Conservation (phyloP, 164 flowering plant genomes). For the Piper longum region DNA sequence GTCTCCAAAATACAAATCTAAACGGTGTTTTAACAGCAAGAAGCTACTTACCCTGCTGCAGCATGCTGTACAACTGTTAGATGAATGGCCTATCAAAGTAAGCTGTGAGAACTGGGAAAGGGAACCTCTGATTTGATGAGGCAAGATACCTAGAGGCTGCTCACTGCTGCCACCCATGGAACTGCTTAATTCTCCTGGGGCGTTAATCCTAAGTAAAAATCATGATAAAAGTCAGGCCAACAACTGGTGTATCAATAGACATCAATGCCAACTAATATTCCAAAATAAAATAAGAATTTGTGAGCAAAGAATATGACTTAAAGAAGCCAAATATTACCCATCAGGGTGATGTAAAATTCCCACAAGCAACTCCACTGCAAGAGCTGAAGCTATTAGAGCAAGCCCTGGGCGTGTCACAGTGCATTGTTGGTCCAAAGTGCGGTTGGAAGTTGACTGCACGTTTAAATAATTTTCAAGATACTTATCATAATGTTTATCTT, state of each 20-base stretch:
- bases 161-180: conserved; percentile 30
- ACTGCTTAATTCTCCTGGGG: conserved; percentile 50
- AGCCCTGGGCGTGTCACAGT: conserved; percentile 98
- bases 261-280: background rate
- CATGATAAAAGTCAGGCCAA: background rate
- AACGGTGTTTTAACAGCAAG: background rate
- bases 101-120: conserved; percentile 79
- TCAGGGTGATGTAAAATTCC: conserved; percentile 81
- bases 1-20: background rate
- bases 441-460: conserved; percentile 83
- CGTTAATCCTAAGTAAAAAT: conserved; percentile 36
- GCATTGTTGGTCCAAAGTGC: conserved; percentile 99
- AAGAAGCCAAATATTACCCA: conserved; percentile 33
- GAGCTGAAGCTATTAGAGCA: conserved; percentile 90
- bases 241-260: background rate
- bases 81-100: conserved; percentile 83
- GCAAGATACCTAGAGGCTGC: conserved; percentile 83
- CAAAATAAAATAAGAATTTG: background rate
- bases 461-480: background rate
- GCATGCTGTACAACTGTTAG: conserved; percentile 88
- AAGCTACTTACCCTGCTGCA: conserved; percentile 47
- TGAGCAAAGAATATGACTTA: background rate
- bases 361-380: conserved; percentile 84
- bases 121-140: conserved; percentile 91
- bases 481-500: background rate